These are phyloP conservation scores for Amphicarpaea edgeworthii DNA, from an alignment of 306 rosid species.

Conservation along the genomic window DNA sequence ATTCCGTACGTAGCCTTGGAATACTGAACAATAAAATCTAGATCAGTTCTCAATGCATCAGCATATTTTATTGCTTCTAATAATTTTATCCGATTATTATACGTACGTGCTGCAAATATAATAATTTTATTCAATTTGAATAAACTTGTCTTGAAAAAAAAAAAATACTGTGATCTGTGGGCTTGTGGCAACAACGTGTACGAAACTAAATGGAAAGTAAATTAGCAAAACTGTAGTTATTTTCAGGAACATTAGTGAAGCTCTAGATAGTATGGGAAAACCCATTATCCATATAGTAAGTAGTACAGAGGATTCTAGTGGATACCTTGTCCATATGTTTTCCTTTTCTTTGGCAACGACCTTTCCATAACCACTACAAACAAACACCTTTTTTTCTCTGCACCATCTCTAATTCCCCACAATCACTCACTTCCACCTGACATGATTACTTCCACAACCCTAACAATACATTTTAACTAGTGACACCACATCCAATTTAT, in stretches of 20 bases:
- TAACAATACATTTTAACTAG: not conserved
- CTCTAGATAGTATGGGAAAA: not conserved
- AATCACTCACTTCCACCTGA: slow-evolving; percentile 45
- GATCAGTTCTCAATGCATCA: too few relatives aligned
- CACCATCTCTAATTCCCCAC: slow-evolving; percentile 41
- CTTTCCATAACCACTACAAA: slow-evolving; percentile 48
- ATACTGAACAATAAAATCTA: too few relatives aligned
- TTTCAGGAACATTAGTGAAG: not conserved
- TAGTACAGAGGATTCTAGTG: slow-evolving; percentile 35
- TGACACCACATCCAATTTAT: not conserved
- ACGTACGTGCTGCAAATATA: too few relatives aligned
- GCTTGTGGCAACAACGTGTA: too few relatives aligned
- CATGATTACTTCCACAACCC: slow-evolving; percentile 41
- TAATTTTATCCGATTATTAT: too few relatives aligned
- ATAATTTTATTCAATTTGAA: too few relatives aligned
- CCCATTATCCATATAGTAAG: not conserved
- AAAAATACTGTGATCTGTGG: too few relatives aligned
- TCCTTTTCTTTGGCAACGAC: slow-evolving; percentile 45
- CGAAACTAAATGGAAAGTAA: not conserved
- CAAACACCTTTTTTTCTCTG: slow-evolving; percentile 27
- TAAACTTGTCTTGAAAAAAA: too few relatives aligned
- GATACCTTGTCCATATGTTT: slow-evolving; percentile 47
- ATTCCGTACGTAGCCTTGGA: too few relatives aligned
- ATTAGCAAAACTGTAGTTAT: not conserved
- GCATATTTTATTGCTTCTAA: too few relatives aligned